A percentile compares a stretch with the other conserved stretches of the same genome.
Conservation (phyloP, 305 asterid species). For the Rubia occidens region DNA sequence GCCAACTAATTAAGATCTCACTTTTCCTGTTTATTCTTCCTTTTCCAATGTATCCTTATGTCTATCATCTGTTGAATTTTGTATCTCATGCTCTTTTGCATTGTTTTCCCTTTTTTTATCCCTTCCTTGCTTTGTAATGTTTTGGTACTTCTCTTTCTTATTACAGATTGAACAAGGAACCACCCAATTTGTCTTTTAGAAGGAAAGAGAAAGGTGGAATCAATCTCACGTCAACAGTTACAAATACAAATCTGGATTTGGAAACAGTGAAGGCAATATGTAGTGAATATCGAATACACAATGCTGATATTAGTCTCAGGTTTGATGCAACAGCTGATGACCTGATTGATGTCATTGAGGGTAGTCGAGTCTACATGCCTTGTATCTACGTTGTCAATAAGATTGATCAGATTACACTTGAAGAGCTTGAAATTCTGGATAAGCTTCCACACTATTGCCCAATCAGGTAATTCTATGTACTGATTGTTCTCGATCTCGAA, state of each 20-base stretch:
- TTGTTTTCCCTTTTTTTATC: not conserved
- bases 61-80: not conserved
- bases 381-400: constrained; percentile 88
- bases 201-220: constrained; percentile 93
- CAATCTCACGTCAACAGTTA: constrained; percentile 78
- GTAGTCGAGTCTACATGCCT: constrained; percentile 84
- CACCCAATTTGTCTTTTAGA: constrained; percentile 86
- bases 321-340: constrained; percentile 98
- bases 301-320: constrained; percentile 78
- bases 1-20: not conserved
- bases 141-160: constrained; percentile 12
- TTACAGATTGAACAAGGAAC: constrained; percentile 87
- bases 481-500: constrained; percentile 11
- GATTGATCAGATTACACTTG: constrained; percentile 93
- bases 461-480: constrained; percentile 47
- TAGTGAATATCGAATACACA: constrained; percentile 88
- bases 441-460: constrained; percentile 98
- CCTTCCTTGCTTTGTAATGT: not conserved
- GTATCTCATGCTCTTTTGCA: not conserved
- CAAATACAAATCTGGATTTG: constrained; percentile 77
- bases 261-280: constrained; percentile 95
- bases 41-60: not conserved
- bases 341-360: constrained; percentile 94
- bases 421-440: constrained; percentile 91
- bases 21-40: not conserved